Conservation (phyloP, 345 rosid genomes). For the Psidium guajava region DNA sequence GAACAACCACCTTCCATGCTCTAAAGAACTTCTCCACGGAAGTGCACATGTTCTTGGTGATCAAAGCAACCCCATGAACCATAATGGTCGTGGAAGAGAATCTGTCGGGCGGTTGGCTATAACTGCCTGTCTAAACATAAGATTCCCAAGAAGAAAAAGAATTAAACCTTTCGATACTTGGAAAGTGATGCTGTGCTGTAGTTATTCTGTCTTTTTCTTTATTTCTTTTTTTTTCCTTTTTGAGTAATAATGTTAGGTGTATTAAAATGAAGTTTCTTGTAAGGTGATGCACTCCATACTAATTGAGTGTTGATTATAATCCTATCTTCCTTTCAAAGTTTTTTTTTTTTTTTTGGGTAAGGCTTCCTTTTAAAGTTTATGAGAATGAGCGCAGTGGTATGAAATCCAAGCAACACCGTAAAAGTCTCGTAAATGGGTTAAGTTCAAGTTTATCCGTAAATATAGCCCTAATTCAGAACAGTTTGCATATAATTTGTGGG, state of each 20-base stretch:
- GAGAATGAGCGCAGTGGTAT: no score
- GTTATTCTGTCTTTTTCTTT: neutral
- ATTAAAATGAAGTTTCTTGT: neutral
- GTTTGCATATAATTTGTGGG: no score
- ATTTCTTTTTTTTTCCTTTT: no score
- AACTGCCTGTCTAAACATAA: neutral
- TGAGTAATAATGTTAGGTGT: neutral
- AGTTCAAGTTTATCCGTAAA: neutral
- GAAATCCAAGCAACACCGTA: no score
- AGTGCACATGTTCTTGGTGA: neutral
- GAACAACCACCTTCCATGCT: neutral
- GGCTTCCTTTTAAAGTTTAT: no score
- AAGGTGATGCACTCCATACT: neutral
- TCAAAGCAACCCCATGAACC: neutral
- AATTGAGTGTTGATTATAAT: no score
- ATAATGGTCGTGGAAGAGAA: neutral
- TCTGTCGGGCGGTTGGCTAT: conserved; percentile 1
- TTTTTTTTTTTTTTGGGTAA: no score
- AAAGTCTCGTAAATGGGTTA: neutral
- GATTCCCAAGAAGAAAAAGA: neutral
- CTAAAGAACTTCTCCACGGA: neutral
- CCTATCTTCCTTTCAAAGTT: no score
- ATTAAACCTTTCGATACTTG: neutral
- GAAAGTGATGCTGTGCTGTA: neutral
- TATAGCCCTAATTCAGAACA: no score